A percentile compares a stretch with the other conserved stretches of the same genome.
phyloP scores from a whole-genome alignment of 1,284 basidiomycete species.

The Boletus holoroseus region DNA sequence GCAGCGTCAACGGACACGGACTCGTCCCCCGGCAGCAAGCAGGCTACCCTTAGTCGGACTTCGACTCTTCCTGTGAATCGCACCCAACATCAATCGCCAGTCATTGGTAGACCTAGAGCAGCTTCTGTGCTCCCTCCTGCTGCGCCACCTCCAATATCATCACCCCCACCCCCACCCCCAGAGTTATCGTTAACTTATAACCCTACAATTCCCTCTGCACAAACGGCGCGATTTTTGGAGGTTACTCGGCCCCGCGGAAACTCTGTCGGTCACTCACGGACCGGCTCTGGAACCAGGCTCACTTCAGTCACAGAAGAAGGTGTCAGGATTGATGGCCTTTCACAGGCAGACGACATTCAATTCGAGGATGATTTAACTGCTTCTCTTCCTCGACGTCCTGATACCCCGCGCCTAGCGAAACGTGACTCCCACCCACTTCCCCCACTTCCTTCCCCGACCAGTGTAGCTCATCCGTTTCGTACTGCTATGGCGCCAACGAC shows the following conservation, averaged over 20 bases:
- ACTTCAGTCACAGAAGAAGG: conserved; percentile 59
- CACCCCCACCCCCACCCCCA: conserved; percentile 58
- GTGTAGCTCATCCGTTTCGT: conserved; percentile 28
- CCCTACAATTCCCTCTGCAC: conserved; percentile 27
- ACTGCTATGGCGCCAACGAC: conserved; percentile 30
- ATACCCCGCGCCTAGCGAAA: conserved; percentile 38
- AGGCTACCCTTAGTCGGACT: conserved; percentile 26
- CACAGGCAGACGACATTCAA: conserved; percentile 25
- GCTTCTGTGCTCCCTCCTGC: conserved; percentile 59
- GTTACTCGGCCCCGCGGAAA: conserved; percentile 43
- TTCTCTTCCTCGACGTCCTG: conserved; percentile 30
- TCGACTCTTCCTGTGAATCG: conserved; percentile 28
- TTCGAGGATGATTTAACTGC: conserved; percentile 31
- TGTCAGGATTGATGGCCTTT: conserved; percentile 35
- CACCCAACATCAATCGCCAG: conserved; percentile 28
- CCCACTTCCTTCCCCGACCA: conserved; percentile 51
- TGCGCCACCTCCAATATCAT: conserved; percentile 56
- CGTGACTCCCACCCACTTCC: conserved; percentile 62
- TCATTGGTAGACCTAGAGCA: conserved; percentile 43
- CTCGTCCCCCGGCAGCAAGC: conserved; percentile 15
- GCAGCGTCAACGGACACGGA: conserved; percentile 37
- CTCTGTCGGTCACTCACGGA: conserved; percentile 48
- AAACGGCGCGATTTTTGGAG: conserved; percentile 34
- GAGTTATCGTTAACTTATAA: conserved; percentile 31
- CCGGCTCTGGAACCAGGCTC: conserved; percentile 53